Base-by-base conservation (phyloP, 805 yeast genomes). In the Starmera pachycereana region DNA sequence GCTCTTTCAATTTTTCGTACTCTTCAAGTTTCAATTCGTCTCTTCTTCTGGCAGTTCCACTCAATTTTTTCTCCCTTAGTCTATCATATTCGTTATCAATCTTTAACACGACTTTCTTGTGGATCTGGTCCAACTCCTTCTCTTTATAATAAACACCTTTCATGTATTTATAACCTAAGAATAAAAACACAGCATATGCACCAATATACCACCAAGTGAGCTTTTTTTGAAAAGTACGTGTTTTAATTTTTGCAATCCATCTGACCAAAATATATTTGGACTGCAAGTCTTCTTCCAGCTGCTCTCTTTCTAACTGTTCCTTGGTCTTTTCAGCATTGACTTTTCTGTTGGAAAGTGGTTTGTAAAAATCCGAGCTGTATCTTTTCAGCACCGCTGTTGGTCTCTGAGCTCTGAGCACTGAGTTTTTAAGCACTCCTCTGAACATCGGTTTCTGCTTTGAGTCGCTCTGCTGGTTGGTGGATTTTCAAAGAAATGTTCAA, bases 101-200 rank as follows among this genome's bases (percentile, higher is more conserved):
- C 6, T 66, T 52, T 16, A 50, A 41, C 19, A 49, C 53, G 59
- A 66, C 51, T 63, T 73, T 57, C 42, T 53, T 47, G 51, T 61
- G 42, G 56, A 73, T 44, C 47, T 52, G 43, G 57, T 64, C 71
- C 43, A 76, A 61, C 51, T 81, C 86, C 42, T 72, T 65, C 45
- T 83, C 90, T 58, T 78, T 78, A 35, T 66, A 61, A 56, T 73
- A 82, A 38, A 81, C 57, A 51, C 81, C 82, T 49, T 76, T 67
- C 76, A 82, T 78, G 55, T 78, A 77, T 52, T 69, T 70, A 42
- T 74, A 68, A 39, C 86, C 84, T 42, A 78, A 72, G 16, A 72
- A 63, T 27, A 77, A 56, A 51, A 80, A 72, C 9, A 71, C 62
- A 2, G 66, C 65, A 54, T 81, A 81, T 3, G 76, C 71, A n/a